phyloP scores from a whole-genome alignment of 2,329 filamentous ascomycete species.

The Penicillium sp. region DNA sequence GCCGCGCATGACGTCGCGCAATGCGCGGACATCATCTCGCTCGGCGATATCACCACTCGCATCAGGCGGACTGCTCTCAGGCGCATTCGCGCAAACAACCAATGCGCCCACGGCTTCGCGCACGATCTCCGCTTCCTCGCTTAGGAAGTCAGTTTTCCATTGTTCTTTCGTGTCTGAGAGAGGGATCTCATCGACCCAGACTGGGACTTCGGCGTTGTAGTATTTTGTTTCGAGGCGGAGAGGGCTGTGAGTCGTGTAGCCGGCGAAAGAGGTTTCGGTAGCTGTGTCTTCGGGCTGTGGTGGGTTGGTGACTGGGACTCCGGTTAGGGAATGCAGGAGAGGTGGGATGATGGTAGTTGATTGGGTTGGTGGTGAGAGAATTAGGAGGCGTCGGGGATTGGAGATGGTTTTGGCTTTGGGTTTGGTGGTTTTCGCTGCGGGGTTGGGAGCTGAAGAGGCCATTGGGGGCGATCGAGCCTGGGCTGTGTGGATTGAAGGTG shows the following conservation, averaged over 20 bases:
- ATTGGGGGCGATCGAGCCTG: conserved; percentile 5
- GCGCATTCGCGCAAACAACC: conserved; percentile 39
- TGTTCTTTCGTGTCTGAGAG: conserved; percentile 13
- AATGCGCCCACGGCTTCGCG: conserved; percentile 49
- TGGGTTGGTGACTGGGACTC: conserved; percentile 27
- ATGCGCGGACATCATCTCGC: conserved; percentile 26
- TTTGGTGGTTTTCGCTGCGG: conserved; percentile 6
- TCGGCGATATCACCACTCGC: background rate
- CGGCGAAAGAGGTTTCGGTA: conserved; percentile 41
- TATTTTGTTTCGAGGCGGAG: conserved; percentile 46
- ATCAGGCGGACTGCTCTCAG: conserved; percentile 3
- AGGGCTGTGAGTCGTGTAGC: conserved; percentile 49
- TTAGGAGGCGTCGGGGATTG: conserved; percentile 46
- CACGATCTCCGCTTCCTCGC: conserved; percentile 44
- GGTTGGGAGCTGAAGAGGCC: conserved; percentile 11
- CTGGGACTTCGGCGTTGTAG: conserved; percentile 45
- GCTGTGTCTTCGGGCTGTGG: conserved; percentile 16
- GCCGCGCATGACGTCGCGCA: conserved; percentile 38
- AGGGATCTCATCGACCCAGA: conserved; percentile 52
- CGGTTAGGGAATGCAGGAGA: conserved; percentile 41
- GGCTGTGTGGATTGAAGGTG: background rate
- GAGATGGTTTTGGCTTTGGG: conserved; percentile 29
- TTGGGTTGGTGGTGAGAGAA: conserved; percentile 41
- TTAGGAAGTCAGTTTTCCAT: conserved; percentile 47
- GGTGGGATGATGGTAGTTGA: conserved; percentile 39